Base-by-base conservation (phyloP, 2,329 filamentous ascomycete species). In the Xylaria sp. region DNA sequence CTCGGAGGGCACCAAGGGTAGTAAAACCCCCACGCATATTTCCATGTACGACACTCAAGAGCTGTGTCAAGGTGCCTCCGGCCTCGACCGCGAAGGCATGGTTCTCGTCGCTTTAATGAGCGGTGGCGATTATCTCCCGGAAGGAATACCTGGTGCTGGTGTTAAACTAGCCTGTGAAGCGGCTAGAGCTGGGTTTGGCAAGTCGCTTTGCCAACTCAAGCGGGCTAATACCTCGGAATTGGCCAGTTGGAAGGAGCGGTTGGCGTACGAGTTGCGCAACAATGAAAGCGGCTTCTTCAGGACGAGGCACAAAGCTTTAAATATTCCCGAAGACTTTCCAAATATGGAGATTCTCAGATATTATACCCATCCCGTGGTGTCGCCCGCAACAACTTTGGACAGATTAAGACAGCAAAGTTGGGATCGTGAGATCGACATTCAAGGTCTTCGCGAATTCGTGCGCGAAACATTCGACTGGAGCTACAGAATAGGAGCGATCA, bases 61-160 rank as follows among this genome's bases (percentile, higher is more conserved):
- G 44, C 87, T 89, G 58, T 72, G 77, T 13, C 76, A 82, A n/a
- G 74, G 82, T 65, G 66, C 83, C 1, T 84, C 86, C 0, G 91
- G 91, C 0, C 83, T 98, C 54, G 93, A 94, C 75, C 86, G 92
- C 23, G 90, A 96, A 71, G 95, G 94, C 0, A 97, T 99, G 94
- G 91, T 98, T 26, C 82, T 99, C 13, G 92, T 98, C 23, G 96
- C 96, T 0, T 83, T 99, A 70, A 94, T 99, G 87, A 97, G 94
- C 74, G 96, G 96, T 6, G 96, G 96, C 6, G 96, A 99, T 79
- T 99, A 99, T 74, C 84, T 95, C 0, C 93, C 94, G 0, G 92
- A 93, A 64, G 96, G 96, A 0, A 91, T 99, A 17, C 90, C 92
- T 0, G 92, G 93, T 4, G 97, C 94, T 74, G 96, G 96, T 1